These are phyloP conservation scores for Emericellopsis cladophorae DNA, from an alignment of 2,329 filamentous ascomycete species.

Conservation along the genomic window DNA sequence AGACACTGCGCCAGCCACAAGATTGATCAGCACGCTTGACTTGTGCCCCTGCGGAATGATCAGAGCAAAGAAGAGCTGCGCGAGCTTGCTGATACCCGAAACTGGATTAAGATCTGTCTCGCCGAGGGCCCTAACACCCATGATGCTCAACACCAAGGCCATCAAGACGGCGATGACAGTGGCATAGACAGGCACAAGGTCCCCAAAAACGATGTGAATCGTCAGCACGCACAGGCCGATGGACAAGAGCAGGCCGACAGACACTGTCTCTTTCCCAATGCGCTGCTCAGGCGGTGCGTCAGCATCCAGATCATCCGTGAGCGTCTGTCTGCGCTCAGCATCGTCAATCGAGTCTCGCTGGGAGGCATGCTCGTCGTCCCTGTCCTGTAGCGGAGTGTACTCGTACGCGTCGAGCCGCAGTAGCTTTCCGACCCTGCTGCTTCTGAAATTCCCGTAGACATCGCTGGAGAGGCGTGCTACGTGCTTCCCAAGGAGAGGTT, in stretches of 20 bases:
- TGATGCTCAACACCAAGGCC: slow-evolving; percentile 66
- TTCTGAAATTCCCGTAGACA: slow-evolving; percentile 6
- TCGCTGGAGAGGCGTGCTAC: slow-evolving; percentile 1
- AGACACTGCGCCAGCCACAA: slow-evolving; percentile 78
- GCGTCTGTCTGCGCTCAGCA: background rate
- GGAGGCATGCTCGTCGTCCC: slow-evolving; percentile 3
- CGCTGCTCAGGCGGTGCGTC: slow-evolving; percentile 80
- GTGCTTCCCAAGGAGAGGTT: slow-evolving; percentile 32
- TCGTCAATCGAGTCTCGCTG: slow-evolving; percentile 1
- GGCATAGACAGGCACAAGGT: slow-evolving; percentile 66
- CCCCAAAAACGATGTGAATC: slow-evolving; percentile 73
- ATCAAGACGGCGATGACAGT: slow-evolving; percentile 72
- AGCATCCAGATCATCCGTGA: slow-evolving; percentile 27
- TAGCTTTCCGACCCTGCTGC: slow-evolving; percentile 8
- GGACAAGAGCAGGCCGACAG: slow-evolving; percentile 64
- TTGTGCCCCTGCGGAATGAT: slow-evolving; percentile 71
- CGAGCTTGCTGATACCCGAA: slow-evolving; percentile 91
- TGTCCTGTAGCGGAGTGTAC: slow-evolving; percentile 10
- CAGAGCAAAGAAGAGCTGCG: slow-evolving; percentile 87
- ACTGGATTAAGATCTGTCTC: slow-evolving; percentile 95
- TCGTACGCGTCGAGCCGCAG: slow-evolving; percentile 8
- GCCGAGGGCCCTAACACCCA: slow-evolving; percentile 55
- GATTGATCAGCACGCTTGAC: slow-evolving; percentile 86
- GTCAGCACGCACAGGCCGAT: slow-evolving; percentile 68
- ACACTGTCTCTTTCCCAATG: slow-evolving; percentile 58